phyloP scores from a whole-genome alignment of 2,329 filamentous ascomycete genomes.

The Diaporthe citrichinensis region DNA sequence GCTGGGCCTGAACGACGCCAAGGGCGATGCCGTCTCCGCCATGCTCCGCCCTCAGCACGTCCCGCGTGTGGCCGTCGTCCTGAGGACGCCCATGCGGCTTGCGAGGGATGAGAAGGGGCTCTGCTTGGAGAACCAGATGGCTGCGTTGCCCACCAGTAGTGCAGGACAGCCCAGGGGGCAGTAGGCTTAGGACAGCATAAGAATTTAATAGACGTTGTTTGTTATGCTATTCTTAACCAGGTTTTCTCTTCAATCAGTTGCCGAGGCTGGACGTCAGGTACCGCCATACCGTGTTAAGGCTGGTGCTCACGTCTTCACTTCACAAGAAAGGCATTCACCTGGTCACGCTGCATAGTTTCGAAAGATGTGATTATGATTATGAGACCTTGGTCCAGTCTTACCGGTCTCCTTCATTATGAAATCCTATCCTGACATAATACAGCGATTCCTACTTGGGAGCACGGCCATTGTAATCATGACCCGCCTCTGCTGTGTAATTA shows the following conservation, averaged over 20 bases:
- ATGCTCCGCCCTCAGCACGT: too few species aligned
- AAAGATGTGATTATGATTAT: not conserved
- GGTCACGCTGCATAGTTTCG: too few species aligned
- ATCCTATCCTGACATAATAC: too few species aligned
- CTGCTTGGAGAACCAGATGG: not conserved
- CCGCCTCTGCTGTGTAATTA: conserved; percentile 47
- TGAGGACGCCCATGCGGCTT: not conserved
- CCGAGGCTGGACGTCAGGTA: too few species aligned
- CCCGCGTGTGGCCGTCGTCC: rapidly evolving
- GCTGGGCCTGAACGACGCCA: not conserved
- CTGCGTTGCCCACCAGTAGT: not conserved
- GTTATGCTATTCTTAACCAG: too few species aligned
- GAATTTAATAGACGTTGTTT: too few species aligned
- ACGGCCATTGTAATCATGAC: conserved; percentile 50
- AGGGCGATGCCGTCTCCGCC: not conserved
- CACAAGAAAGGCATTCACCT: too few species aligned
- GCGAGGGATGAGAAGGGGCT: not conserved
- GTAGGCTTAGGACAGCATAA: not conserved
- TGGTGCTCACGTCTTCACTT: too few species aligned
- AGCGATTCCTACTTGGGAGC: conserved; percentile 46
- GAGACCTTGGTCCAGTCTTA: not conserved
- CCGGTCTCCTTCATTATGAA: not conserved
- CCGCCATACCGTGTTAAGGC: too few species aligned
- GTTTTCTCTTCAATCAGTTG: too few species aligned
- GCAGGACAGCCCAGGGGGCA: not conserved